Evolutionary conservation across 2,329 filamentous ascomycete species (phyloP), one percentile per base, ranked within the genome.

Genomic region (Colletotrichum abscissum): DNA sequence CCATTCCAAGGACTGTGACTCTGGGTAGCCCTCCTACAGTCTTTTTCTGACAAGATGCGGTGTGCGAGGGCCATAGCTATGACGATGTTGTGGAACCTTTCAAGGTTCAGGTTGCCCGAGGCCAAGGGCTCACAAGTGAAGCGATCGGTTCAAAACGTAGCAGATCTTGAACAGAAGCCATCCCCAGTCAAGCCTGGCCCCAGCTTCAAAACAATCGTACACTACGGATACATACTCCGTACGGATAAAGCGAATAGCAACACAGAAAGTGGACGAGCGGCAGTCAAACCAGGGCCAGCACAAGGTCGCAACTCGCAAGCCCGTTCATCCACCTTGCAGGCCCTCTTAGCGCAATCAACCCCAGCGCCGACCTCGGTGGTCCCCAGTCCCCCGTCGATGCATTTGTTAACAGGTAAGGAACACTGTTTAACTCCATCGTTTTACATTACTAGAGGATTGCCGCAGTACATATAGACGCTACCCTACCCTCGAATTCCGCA

Each of bases 321-420:
- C 65, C 55, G 28, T 38, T 54, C 35, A 72, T 69, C 52, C 58
- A 72, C 69, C 30, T 49, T 62, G 57, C 56, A 71, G 56, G 58
- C 59, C 33, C 28, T n/a, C 30, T 22, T 66, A 59, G 30, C 24
- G 42, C 38, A 30, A 57, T 26, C 26, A 35, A 58, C 54, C 66
- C 66, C 59, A 64, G 42, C 70, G 70, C 70, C 70, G 66, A 72
- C 70, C 58, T 72, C 70, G 70, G 70, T 69, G 59, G 57, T 49
- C 66, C 66, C 66, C 66, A 22, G 35, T 46, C 54, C 63, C 63
- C 46, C 54, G 63, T 46, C 54, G 58, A 49, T 33, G 66, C 26
- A 59, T 63, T 57, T 63, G 52, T 69, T 63, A 65, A 63, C 58
- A 69, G 38, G 55, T 60, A 38, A 35, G 26, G 22, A 42, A 49